Evolutionary conservation across 1,284 basidiomycete species (phyloP), one percentile per base, ranked within the genome.

Genomic region (Pseudozyma pruni): DNA sequence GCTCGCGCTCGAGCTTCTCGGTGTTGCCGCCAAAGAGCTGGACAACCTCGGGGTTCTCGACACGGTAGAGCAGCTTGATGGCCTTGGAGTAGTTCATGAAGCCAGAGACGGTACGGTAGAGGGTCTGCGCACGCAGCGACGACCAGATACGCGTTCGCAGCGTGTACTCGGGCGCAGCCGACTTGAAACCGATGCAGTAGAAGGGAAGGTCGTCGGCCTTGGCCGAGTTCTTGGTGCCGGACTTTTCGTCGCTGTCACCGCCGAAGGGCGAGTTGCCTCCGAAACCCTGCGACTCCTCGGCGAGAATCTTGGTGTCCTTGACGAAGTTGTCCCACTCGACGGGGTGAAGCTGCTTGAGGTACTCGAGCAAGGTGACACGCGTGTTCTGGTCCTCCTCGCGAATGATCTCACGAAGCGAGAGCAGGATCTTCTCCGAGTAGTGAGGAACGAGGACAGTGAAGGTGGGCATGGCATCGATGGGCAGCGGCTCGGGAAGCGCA

Each of bases 51-150:
- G 95, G 96, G 85, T 98, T 98, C 86, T 98, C 96, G 54, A 98
- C 95, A 72, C 95, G 93, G 85, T 98, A 97, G 27, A 98, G 88
- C n/a, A 98, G 87, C 85, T 98, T 98, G 89, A 98, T 98, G 17
- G 96, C 95, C 87, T 98, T 98, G 78, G 92, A 90, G 84, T 98
- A 98, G 86, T 98, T 98, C 96, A 98, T 98, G 90, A 98, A 98
- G 49, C 95, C 96, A 42, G 96, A 97, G 16, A 98, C 94, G 19
- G 95, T 98, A 75, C 96, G 90, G 84, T 98, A 98, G 31, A 98
- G 89, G 3, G 96, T 98, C 86, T 98, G 96, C 19, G 95, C 95
- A 62, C 95, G 92, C 14, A 98, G 87, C 25, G 94, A 98, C 10
- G 95, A 94, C 95, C 95, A 98, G 79, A 98, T 98, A 84, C 95